Base-by-base conservation (phyloP, 23 red algal species). In the Agarophyton chilense region DNA sequence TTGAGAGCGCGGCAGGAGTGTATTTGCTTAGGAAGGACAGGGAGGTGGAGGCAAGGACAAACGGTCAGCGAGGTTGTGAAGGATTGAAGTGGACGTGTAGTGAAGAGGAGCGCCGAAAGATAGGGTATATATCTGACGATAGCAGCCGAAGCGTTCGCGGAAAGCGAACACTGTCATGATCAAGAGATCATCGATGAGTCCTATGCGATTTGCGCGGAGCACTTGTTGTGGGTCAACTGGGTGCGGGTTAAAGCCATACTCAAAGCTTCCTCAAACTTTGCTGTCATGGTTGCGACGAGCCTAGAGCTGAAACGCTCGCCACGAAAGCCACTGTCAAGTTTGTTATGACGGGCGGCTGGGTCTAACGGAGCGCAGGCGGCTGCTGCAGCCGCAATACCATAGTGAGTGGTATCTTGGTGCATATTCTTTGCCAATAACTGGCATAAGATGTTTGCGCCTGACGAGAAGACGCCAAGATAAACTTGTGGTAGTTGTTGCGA, bases 81-180 rank as follows among this genome's bases (percentile, higher is more conserved):
- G n/a, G n/a, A n/a, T n/a, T n/a, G n/a, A n/a, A n/a, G n/a, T n/a
- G 21, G 9, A 72, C 14, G 65, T 72, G 65, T 72, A 34, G 24
- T 40, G 65, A 44, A 19, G 36, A 72, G 16, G 17, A 22, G 4
- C 14, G 29, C 10, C 40, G 33, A 41, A 34, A 13, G 17, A 34
- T 17, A 62, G 7, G 53, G 35, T n/a, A n/a, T 61, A 31, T 84
- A 84, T 61, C 81, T 84, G 45, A 47, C 62, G 38, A 60, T 98
- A 98, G 80, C 95, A 98, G 47, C 94, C 93, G 43, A 67, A 60
- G 24, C 81, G 72, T 49, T 88, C 82, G 44, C 68, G 46, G 79
- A 98, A 98, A 32, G 93, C 96, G 62, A 92, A 98, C 35, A 89
- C 81, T 31, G 89, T 86, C 36, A 84, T 58, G 58, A 98, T 95